phyloP scores from a whole-genome alignment of 352 stramenopile genomes.

The Poterioochromonas sp. region DNA sequence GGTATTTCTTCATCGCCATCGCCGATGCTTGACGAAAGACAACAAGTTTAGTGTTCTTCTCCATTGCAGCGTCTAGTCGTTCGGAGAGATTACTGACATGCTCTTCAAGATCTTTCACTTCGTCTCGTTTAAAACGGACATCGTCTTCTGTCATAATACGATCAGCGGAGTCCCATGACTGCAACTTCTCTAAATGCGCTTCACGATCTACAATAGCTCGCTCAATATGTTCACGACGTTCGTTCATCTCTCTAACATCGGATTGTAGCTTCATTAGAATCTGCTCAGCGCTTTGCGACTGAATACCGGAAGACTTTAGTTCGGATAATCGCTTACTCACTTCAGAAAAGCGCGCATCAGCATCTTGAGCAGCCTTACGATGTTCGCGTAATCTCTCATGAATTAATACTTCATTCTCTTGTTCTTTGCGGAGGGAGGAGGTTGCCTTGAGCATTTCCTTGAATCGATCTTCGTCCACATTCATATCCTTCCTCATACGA shows the following conservation, averaged over 20 bases:
- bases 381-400: conserved; percentile 74
- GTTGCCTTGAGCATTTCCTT: conserved; percentile 74
- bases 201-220: not conserved
- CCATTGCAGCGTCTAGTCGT: conserved; percentile 49
- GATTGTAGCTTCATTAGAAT: conserved; percentile 63
- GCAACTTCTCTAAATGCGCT: conserved; percentile 31
- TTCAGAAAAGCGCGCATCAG: conserved; percentile 65
- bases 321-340: conserved; percentile 60
- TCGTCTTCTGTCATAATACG: conserved; percentile 63
- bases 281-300: conserved; percentile 53
- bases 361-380: conserved; percentile 63
- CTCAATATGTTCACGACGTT: not conserved
- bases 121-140: conserved; percentile 65
- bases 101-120: conserved; percentile 33
- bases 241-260: conserved; percentile 52
- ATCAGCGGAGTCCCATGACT: not conserved
- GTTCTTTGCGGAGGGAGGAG: conserved; percentile 74
- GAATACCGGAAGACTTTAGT: conserved; percentile 48
- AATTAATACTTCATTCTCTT: conserved; percentile 84
- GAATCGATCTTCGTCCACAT: conserved; percentile 63
- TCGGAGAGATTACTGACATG: conserved; percentile 20
- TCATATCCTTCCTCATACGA: conserved; percentile 69
- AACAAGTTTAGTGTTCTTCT: conserved; percentile 62
- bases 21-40: conserved; percentile 58
- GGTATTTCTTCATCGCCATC: conserved; percentile 70